Conservation (phyloP, 2,329 filamentous ascomycete species). For the Curvularia hawaiiensis region DNA sequence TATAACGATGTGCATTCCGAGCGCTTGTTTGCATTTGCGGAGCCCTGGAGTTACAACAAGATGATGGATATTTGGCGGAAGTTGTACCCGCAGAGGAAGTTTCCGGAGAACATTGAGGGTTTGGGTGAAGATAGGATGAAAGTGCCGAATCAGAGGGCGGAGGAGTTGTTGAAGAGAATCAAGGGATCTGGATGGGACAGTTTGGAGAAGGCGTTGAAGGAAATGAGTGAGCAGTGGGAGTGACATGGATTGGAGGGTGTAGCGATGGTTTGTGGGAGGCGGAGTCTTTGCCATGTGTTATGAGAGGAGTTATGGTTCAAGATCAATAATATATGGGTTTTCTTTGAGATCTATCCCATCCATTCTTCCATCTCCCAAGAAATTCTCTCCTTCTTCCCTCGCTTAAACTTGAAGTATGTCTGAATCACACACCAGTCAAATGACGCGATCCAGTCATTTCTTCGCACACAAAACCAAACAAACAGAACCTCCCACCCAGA, state of each 20-base stretch:
- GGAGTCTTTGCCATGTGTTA: neutral
- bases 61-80: conserved; percentile 49
- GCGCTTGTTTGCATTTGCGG: conserved; percentile 60
- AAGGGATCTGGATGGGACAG: conserved; percentile 37
- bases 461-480: neutral
- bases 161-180: conserved; percentile 35
- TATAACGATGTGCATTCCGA: conserved; percentile 54
- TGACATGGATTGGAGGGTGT: neutral
- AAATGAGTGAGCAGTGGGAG: conserved; percentile 19
- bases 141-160: conserved; percentile 29
- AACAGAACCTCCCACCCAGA: conserved; percentile 4
- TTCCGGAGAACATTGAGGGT: conserved; percentile 32
- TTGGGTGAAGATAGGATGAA: conserved; percentile 24
- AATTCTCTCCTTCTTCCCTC: no score
- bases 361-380: no score
- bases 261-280: neutral
- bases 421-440: neutral
- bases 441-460: neutral
- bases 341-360: no score
- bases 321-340: neutral
- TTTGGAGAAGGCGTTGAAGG: conserved; percentile 30
- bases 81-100: conserved; percentile 47
- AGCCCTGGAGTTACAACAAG: conserved; percentile 54
- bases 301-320: neutral
- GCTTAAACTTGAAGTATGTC: no score